Percentiles rank a stretch among this genome's conserved stretches.
phyloP scores from a whole-genome alignment of 257 asterid genomes.

The Solanum paucissectum region DNA sequence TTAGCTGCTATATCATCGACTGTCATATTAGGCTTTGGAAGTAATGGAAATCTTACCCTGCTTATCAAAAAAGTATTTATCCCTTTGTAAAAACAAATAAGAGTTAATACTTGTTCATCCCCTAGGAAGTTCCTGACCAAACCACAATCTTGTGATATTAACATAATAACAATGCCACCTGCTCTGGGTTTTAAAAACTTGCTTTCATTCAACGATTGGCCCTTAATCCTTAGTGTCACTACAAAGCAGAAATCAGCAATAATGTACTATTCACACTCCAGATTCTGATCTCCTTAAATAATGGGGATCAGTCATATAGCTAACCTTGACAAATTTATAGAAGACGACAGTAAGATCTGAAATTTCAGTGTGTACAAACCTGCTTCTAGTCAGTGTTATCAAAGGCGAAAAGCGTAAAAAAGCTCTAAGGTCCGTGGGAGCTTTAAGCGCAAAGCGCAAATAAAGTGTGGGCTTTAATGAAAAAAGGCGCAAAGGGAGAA shows the following conservation, averaged over 20 bases:
- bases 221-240: too few relatives aligned
- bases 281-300: background rate
- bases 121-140: background rate
- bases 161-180: background rate
- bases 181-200: background rate
- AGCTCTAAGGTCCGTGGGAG: too few relatives aligned
- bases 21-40: background rate
- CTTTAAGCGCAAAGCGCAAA: too few relatives aligned
- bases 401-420: too few relatives aligned
- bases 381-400: background rate
- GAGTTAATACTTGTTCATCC: background rate
- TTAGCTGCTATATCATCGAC: conserved; percentile 15
- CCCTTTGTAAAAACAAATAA: background rate
- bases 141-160: background rate
- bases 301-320: background rate
- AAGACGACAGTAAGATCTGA: background rate
- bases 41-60: background rate
- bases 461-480: too few relatives aligned
- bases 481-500: too few relatives aligned
- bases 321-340: background rate
- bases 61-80: background rate
- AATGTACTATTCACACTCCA: too few relatives aligned
- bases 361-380: background rate
- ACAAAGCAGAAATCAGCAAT: background rate
- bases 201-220: background rate